Evolutionary conservation across 495 filamentous ascomycete genomes (phyloP), one percentile per base, ranked within the genome.

Genomic region (Penicillium chermesinum): DNA sequence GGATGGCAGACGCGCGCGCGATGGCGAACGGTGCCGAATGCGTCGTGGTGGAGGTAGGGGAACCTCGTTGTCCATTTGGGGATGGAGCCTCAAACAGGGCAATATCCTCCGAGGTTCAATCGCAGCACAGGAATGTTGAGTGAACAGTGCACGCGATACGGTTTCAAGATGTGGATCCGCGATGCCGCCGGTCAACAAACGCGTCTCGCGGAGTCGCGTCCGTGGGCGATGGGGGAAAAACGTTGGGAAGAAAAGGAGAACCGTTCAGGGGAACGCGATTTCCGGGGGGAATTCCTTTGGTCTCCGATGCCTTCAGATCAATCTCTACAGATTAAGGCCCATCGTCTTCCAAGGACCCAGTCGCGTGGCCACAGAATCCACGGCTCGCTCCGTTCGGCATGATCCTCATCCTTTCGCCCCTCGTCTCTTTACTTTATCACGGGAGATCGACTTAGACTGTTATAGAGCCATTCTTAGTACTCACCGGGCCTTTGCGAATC

Each of bases 11-110:
- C 20, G 40, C 46, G 33, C 38, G 57, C 44, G 39, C 43, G 19
- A 21, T 16, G 69, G 64, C 7, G 70, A 70, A 41, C 71, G 65
- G 44, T 71, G 63, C n/a, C 64, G 65, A 40, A 72, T 63, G 21
- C 64, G 63, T 46, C 62, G 71, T 5, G 65, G 68, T 17, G 71
- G 71, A 30, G 71, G 71, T 13, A 74, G 68, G 16, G 71, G 70
- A 21, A 72, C 41, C 51, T 74, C 71, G 55, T 56, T 60, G 40
- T 73, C 71, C 71, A 73, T 74, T 52, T 33, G 53, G 21, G 41
- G 44, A 37, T 37, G 8, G 39, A 7, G 41, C 54, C 34, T 38
- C 27, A 19, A 38, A 25, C 36, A 44, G 34, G 41, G 19, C 27
- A 13, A 14, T 37, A 18, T 30, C 18, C 50, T 46, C 40, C 27